Percentiles rank a stretch among this genome's conserved stretches.
Conservation (phyloP, 1,284 basidiomycete species). For the Fomitopsis schrenkii region DNA sequence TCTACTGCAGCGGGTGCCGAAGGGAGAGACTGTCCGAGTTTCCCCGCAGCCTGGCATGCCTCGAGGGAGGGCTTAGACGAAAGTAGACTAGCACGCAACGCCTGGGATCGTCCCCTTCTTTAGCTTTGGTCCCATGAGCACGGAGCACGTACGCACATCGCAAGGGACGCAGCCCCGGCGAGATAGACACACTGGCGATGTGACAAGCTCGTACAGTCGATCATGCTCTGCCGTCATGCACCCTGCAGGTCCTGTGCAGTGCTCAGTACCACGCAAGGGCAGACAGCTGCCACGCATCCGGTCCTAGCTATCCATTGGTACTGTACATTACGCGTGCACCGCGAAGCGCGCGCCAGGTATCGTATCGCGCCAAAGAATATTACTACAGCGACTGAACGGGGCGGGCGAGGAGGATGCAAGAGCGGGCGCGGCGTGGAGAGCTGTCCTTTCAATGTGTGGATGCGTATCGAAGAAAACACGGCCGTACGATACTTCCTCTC, state of each 20-base stretch:
- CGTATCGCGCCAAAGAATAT: slow-evolving; percentile 1
- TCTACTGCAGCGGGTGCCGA: neutral
- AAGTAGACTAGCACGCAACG: neutral
- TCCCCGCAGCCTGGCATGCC: neutral
- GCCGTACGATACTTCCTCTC: neutral
- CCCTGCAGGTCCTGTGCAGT: neutral
- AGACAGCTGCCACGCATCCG: neutral
- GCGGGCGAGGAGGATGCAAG: neutral
- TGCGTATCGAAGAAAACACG: neutral
- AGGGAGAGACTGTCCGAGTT: neutral
- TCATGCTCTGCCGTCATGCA: neutral
- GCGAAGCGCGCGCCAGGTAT: neutral
- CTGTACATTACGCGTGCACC: slow-evolving; percentile 1
- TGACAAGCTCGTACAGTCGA: neutral
- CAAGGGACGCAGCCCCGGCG: neutral
- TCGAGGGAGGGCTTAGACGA: neutral
- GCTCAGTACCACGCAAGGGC: neutral
- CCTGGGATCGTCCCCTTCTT: neutral
- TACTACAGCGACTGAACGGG: neutral
- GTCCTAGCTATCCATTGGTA: neutral
- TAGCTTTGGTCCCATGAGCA: neutral
- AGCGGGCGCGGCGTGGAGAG: neutral
- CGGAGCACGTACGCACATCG: neutral
- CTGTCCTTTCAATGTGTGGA: neutral
- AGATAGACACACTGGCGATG: neutral